Evolutionary conservation across 1,284 basidiomycete species (phyloP), one percentile per base, ranked within the genome.

Genomic region (Fistulina hepatica): DNA sequence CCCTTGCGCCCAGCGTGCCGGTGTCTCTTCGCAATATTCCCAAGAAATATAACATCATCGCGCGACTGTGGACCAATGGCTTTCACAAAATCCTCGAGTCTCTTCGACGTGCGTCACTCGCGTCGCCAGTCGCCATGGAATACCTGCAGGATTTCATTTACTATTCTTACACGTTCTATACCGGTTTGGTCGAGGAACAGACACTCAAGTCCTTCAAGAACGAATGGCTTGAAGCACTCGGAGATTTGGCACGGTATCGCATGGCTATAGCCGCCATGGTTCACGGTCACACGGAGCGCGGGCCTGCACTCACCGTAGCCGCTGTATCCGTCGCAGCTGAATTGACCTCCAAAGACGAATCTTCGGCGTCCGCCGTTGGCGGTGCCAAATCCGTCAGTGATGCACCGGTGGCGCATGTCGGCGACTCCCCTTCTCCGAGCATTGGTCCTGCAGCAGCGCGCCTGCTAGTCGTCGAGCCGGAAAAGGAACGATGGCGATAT

Each of bases 201-300:
- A 71, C 65, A 2, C 72, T 97, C 37, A 59, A 58, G 9, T 59
- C 63, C 7, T 93, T 93, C 64, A 77, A 81, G 41, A 67, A 75
- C 1, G 79, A 80, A 2, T 98, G 94, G 92, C 77, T 97, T 37
- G 93, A 99, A 57, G 90, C 92, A 5, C 76, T 98, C 10, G 94
- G 94, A 17, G 93, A 97, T 59, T 71, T 99, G 22, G 92, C 94
- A 0, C 71, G 93, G 20, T 97, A 95, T 56, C 75, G 88, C 34
- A 94, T 97, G 88, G 82, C 84, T 3, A 85, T 95, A n/a, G 85
- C 76, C 23, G 73, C 73, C 21, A 71, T 81, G 64, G 63, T 79
- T 17, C 42, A 55, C 6, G 15, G 28, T 19, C 15, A 13, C 28
- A 31, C 28, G 28, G 28, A 19, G 15, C 10, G 28, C 28, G 19